These are phyloP conservation scores for Capsicum rhomboideum DNA, from an alignment of 257 asterid genomes.

Conservation along the genomic window DNA sequence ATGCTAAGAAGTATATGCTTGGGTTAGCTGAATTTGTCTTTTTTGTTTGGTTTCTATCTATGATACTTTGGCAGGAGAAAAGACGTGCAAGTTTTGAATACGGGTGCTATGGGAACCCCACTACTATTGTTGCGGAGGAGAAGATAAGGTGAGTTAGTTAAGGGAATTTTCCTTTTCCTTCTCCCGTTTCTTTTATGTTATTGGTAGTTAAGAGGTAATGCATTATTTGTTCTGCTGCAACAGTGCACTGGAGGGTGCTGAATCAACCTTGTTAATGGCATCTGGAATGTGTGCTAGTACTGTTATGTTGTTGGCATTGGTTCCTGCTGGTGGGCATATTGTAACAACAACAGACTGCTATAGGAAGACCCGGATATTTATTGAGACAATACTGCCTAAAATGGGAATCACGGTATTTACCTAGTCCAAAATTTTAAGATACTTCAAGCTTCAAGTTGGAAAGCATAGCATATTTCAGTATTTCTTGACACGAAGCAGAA, in stretches of 20 bases:
- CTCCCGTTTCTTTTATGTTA: background rate
- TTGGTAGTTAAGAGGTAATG: background rate
- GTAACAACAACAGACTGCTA: constrained; percentile 94
- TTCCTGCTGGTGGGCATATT: constrained; percentile 92
- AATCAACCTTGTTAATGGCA: constrained; percentile 68
- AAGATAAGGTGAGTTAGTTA: constrained; percentile 57
- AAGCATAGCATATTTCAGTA: background rate
- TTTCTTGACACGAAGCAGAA: background rate
- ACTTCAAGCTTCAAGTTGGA: background rate
- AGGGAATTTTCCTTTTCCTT: background rate
- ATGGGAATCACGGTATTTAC: constrained; percentile 73
- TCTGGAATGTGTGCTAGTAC: constrained; percentile 96
- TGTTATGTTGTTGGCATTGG: constrained; percentile 70
- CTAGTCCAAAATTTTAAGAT: background rate
- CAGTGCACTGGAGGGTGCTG: constrained; percentile 98
- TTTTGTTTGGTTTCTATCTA: background rate
- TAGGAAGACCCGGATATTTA: constrained; percentile 78
- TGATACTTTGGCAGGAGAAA: constrained; percentile 56
- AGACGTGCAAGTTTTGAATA: constrained; percentile 71
- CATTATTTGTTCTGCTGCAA: constrained; percentile 12
- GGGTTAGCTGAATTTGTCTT: background rate
- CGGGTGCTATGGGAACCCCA: constrained; percentile 88
- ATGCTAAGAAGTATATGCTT: background rate
- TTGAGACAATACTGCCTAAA: constrained; percentile 77
- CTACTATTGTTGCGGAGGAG: constrained; percentile 78